A percentile compares a stretch with the other conserved stretches of the same genome.
Conservation (phyloP, 352 stramenopile genomes). For the Globisporangium abappressorium region DNA sequence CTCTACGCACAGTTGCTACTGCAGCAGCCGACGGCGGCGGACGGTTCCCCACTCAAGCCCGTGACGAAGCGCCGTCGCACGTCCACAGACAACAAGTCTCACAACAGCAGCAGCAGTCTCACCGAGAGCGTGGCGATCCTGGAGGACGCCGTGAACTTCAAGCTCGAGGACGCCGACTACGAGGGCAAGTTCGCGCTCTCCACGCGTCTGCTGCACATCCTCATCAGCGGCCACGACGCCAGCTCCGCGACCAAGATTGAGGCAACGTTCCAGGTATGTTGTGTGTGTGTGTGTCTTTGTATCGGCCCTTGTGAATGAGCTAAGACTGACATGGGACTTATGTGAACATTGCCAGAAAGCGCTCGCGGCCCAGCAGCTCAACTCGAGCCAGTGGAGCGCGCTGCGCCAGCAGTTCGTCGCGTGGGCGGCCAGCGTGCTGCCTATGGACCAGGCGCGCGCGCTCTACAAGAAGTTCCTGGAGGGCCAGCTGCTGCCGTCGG, state of each 20-base stretch:
- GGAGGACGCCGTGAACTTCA: slow-evolving; percentile 34
- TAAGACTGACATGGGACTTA: not conserved
- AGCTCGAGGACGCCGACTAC: slow-evolving; percentile 36
- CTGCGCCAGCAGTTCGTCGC: slow-evolving; percentile 66
- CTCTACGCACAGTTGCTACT: slow-evolving; percentile 73
- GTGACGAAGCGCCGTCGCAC: slow-evolving; percentile 57
- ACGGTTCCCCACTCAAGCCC: slow-evolving; percentile 17
- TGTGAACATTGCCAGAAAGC: slow-evolving; percentile 28
- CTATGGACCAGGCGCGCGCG: slow-evolving; percentile 37
- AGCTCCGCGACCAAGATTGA: slow-evolving; percentile 29
- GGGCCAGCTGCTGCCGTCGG: slow-evolving; percentile 59
- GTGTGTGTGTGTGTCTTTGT: not conserved
- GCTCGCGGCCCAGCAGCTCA: slow-evolving; percentile 36
- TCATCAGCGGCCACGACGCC: slow-evolving; percentile 27
- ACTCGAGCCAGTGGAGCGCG: slow-evolving; percentile 49
- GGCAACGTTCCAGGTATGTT: slow-evolving; percentile 38
- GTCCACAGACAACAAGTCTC: slow-evolving; percentile 25
- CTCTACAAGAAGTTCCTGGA: slow-evolving; percentile 73
- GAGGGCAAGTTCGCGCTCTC: slow-evolving; percentile 49
- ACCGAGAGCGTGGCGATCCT: slow-evolving; percentile 42
- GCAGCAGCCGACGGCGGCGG: slow-evolving; percentile 25
- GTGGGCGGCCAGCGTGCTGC: slow-evolving; percentile 41
- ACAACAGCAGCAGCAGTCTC: slow-evolving; percentile 23
- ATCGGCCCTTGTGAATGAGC: not conserved
- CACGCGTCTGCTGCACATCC: slow-evolving; percentile 53